Conservation (phyloP, 106 monocot species). For the Platanthera guangdongensis region DNA sequence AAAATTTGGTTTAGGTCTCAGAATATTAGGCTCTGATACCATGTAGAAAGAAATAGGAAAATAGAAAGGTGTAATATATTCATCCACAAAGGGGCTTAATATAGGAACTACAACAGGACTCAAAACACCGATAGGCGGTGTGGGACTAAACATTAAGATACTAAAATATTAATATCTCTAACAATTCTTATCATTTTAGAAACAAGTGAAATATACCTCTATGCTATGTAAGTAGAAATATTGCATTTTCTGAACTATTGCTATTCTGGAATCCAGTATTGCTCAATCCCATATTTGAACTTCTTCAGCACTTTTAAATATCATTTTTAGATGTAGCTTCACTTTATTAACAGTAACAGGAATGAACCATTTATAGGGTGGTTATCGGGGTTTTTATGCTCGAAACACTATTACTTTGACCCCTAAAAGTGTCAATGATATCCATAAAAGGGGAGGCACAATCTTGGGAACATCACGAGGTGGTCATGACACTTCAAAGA, state of each 20-base stretch:
- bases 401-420: conserved; percentile 62
- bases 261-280: not conserved
- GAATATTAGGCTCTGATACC: no score
- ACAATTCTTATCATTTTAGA: not conserved
- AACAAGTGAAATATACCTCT: not conserved
- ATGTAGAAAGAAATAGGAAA: no score
- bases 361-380: conserved; percentile 34
- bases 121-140: no score
- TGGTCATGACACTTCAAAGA: conserved; percentile 81
- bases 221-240: not conserved
- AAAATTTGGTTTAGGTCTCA: no score
- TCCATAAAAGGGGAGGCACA: conserved; percentile 89
- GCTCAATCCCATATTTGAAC: not conserved
- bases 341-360: not conserved
- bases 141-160: no score
- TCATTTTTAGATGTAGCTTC: not conserved
- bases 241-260: not conserved
- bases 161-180: no score
- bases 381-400: conserved; percentile 88
- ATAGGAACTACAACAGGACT: no score
- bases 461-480: conserved; percentile 78
- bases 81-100: no score
- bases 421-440: conserved; percentile 69
- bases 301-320: not conserved
- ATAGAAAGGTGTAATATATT: no score